Conservation (phyloP, 139 green algal genomes). For the Chlorella sp. region DNA sequence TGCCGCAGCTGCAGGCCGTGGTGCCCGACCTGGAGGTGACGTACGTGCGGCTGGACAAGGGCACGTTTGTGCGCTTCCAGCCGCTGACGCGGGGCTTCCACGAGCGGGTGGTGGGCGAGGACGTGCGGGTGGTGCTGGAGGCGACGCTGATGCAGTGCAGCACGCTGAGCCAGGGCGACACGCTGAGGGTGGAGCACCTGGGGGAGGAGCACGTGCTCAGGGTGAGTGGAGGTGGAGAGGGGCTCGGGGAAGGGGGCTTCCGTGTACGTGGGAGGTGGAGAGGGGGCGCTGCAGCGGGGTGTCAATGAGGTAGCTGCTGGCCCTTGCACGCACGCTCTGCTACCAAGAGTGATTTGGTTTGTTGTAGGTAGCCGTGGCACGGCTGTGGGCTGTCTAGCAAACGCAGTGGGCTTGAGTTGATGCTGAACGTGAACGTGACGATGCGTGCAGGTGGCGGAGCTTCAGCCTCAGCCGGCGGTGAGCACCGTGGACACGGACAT, state of each 20-base stretch:
- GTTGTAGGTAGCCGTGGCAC: neutral
- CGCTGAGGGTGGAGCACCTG: conserved; percentile 41
- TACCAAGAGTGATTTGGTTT: too few relatives aligned
- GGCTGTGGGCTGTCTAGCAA: neutral
- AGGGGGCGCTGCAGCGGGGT: too few relatives aligned
- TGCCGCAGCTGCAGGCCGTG: too few relatives aligned
- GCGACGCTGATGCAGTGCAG: conserved; percentile 44
- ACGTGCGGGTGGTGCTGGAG: conserved; percentile 58
- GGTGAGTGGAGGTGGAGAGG: too few relatives aligned
- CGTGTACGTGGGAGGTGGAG: too few relatives aligned
- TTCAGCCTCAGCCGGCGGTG: conserved; percentile 45
- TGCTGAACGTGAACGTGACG: neutral
- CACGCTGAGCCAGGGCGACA: conserved; percentile 68
- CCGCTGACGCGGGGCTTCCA: conserved; percentile 62
- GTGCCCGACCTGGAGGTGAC: conserved; percentile 15
- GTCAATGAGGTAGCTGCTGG: too few relatives aligned
- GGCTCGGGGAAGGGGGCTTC: too few relatives aligned
- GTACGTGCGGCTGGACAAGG: conserved; percentile 48
- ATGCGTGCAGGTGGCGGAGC: conserved; percentile 58
- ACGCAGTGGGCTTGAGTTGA: neutral
- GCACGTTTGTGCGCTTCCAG: conserved; percentile 60
- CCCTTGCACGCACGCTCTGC: too few relatives aligned
- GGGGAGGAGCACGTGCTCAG: neutral
- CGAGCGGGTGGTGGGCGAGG: conserved; percentile 30
- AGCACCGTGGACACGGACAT: conserved; percentile 72